These are phyloP conservation scores for Thielaviopsis punctulata DNA, from an alignment of 2,329 filamentous ascomycete genomes.

Conservation along the genomic window DNA sequence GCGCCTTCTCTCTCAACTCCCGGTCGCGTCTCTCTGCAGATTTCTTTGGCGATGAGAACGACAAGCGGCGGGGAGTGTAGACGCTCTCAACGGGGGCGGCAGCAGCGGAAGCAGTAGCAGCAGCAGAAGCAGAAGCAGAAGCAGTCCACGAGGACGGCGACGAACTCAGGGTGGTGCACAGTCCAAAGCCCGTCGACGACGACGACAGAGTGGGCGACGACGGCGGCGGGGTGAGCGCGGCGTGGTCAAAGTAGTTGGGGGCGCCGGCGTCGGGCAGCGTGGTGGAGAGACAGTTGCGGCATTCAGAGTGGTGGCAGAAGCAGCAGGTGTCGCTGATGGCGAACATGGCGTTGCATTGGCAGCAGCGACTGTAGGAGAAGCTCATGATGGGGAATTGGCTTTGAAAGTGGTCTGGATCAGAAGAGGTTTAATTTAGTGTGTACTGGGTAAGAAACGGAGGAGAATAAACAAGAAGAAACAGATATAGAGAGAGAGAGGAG, in stretches of 20 bases:
- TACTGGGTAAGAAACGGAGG: too few relatives aligned
- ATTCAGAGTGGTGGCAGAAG: slow-evolving; percentile 33
- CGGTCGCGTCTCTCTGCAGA: slow-evolving; percentile 1
- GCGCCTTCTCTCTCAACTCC: slow-evolving; percentile 3
- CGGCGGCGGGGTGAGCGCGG: slow-evolving; percentile 2
- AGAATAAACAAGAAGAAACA: not conserved
- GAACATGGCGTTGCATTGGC: slow-evolving; percentile 37
- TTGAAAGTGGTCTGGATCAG: too few relatives aligned
- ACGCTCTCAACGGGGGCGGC: not conserved
- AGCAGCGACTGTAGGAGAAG: slow-evolving; percentile 32
- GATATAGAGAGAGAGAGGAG: not conserved
- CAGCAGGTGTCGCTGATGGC: slow-evolving; percentile 38
- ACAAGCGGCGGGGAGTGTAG: not conserved
- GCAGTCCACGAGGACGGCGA: too few relatives aligned
- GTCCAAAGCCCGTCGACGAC: not conserved
- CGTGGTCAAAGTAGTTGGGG: slow-evolving; percentile 8
- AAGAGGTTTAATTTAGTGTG: too few relatives aligned
- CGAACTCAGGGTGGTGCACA: too few relatives aligned
- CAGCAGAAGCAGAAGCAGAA: slow-evolving; percentile 7
- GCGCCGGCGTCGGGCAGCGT: slow-evolving; percentile 6
- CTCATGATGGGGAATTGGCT: slow-evolving; percentile 1
- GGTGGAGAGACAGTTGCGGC: slow-evolving; percentile 24
- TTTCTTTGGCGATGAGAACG: not conserved
- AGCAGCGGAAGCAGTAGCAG: not conserved
- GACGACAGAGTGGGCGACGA: not conserved